Base-by-base conservation (phyloP, 2,329 filamentous ascomycete species). In the Pseudogymnoascus sp. region DNA sequence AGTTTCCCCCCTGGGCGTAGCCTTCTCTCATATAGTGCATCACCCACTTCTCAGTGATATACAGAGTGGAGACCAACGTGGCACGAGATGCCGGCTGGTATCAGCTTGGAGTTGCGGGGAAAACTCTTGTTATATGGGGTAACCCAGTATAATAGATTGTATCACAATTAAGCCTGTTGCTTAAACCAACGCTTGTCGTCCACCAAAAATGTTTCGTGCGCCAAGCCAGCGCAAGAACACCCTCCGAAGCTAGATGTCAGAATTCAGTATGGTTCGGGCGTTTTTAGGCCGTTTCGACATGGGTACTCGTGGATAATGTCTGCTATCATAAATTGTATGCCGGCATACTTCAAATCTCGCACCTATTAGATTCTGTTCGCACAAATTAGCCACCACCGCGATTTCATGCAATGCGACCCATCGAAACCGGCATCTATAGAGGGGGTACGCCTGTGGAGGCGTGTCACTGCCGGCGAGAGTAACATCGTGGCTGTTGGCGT, bases 51-150 rank as follows among this genome's bases (percentile, higher is more conserved):
- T 26, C 23, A 33, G n/a, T 55, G 26, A 31, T 55, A 55, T 55
- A 33, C 49, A 55, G n/a, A 55, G 49, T 19, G 49, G 16, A 35
- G n/a, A 55, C 11, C n/a, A 55, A 33, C 29, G 31, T 35, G 49
- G 49, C 49, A 55, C 49, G 49, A 55, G 49, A 55, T 55, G 11
- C 29, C n/a, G 29, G 11, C 26, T 55, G 49, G 49, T 55, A 55
- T 55, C 49, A 55, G 49, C 49, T 19, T 55, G 7, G 21, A 55
- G 49, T 55, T 55, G 49, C 49, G 49, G 49, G 29, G 49, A 21
- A 55, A 55, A 55, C 29, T 55, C 49, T 55, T 55, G 49, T 55
- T 55, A 35, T 55, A 55, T 55, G 49, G 49, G 29, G 49, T 19
- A 55, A 10, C 11, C 49, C 29, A 33, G 49, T 35, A 33, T 35